Evolutionary conservation across 352 stramenopile species (phyloP).

Genomic region (Pythium scleroteichum): DNA sequence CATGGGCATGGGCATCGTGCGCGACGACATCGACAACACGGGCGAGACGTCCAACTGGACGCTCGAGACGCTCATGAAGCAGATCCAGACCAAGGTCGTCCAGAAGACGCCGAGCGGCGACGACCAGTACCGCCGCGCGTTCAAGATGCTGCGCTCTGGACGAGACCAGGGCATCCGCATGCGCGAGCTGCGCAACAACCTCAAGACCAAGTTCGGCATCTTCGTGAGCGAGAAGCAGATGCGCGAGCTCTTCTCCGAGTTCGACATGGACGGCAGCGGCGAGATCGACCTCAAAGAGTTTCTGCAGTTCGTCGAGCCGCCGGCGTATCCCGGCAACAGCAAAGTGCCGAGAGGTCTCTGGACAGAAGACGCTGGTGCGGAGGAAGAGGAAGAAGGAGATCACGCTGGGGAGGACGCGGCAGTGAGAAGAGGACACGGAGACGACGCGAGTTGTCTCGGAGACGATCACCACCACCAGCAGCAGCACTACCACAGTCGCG

Average conservation of each 20-base stretch:
- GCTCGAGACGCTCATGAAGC: constrained; percentile 59
- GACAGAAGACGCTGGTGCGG: constrained; percentile 40
- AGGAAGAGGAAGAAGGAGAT: constrained; percentile 17
- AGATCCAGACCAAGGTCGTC: constrained; percentile 79
- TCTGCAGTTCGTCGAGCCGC: constrained; percentile 66
- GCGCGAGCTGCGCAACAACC: constrained; percentile 70
- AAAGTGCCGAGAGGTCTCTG: constrained; percentile 59
- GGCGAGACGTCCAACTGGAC: constrained; percentile 62
- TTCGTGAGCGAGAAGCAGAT: constrained; percentile 76
- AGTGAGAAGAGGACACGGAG: neutral
- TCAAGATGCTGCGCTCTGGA: constrained; percentile 77
- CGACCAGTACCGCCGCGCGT: constrained; percentile 76
- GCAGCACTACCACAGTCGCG: constrained; percentile 7
- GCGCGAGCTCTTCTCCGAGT: constrained; percentile 60
- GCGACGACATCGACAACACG: constrained; percentile 41
- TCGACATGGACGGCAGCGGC: constrained; percentile 62
- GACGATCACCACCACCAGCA: constrained; percentile 10
- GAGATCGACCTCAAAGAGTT: constrained; percentile 81
- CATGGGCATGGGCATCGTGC: constrained; percentile 30
- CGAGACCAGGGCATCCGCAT: constrained; percentile 68
- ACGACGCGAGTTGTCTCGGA: neutral
- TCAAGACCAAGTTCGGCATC: constrained; percentile 81
- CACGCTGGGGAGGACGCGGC: constrained; percentile 16
- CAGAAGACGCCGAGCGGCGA: constrained; percentile 77
- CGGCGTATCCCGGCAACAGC: constrained; percentile 59